Conservation (phyloP, 495 filamentous ascomycete genomes). For the Tuber borchii region DNA sequence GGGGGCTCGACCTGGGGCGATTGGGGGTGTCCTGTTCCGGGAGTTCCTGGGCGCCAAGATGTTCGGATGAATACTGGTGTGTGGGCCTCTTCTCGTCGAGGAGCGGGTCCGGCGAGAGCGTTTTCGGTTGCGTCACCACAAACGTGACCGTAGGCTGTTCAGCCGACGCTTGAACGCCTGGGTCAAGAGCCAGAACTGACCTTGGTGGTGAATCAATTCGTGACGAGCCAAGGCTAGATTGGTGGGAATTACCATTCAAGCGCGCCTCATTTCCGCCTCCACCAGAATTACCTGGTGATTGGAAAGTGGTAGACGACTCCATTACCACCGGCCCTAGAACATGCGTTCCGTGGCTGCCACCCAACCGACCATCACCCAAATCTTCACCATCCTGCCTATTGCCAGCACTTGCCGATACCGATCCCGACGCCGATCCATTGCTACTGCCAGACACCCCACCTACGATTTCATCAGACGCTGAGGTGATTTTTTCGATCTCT, state of each 20-base stretch:
- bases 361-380: conserved; percentile 13
- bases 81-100: conserved; percentile 39
- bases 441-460: conserved; percentile 20
- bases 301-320: conserved; percentile 25
- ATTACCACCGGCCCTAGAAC: conserved; percentile 39
- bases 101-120: conserved; percentile 18
- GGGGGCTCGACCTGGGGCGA: conserved; percentile 39
- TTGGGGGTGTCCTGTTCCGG: conserved; percentile 27
- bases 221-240: conserved; percentile 24
- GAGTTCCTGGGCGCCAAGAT: conserved; percentile 29
- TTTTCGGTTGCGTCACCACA: conserved; percentile 38
- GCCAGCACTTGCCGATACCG: not conserved
- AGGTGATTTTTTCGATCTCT: conserved; percentile 47
- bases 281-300: conserved; percentile 1
- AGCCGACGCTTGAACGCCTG: conserved; percentile 17
- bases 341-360: conserved; percentile 26
- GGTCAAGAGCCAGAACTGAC: conserved; percentile 17
- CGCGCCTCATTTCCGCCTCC: not conserved
- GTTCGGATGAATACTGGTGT: conserved; percentile 41
- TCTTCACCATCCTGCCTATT: conserved; percentile 4
- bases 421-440: conserved; percentile 5
- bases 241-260: conserved; percentile 22
- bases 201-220: conserved; percentile 26
- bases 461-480: conserved; percentile 11
- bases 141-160: conserved; percentile 37